Evolutionary conservation across 768 basidiomycete genomes (phyloP), one percentile per base, ranked within the genome.

Genomic region (Naganishia vaughanmartiniae): DNA sequence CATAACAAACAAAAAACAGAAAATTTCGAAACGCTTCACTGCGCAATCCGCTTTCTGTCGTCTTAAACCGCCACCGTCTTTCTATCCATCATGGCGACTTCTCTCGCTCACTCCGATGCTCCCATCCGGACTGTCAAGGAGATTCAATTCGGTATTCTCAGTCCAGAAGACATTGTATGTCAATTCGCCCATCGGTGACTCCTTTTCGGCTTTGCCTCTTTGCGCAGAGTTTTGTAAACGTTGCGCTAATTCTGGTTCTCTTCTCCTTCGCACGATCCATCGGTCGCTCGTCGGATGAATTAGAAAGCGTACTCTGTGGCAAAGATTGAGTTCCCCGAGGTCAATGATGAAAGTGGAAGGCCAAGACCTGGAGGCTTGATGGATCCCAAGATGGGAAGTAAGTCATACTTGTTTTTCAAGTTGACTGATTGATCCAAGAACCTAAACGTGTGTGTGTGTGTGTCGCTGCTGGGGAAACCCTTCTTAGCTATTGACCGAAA

Each of bases 291-390:
- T 55, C 33, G 34, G 46, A 48, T 51, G 31, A n/a, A 54, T 74
- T 82, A 96, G 94, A 98, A 99, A 93, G 95, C 94, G 28, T 91
- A 92, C 83, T 96, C 93, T 17, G 94, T 98, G 34, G 93, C 93
- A 73, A 95, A 97, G 85, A 92, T 98, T 76, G 96, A 98, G 84
- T 89, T 93, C 84, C 93, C 94, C 12, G 96, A 99, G 81, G 94
- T 97, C 71, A 94, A 95, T 89, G 96, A 99, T 76, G 96, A 99
- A 81, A 83, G 89, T 24, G 90, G 90, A 78, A 90, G 89, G 78
- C 91, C 92, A 30, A 97, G 96, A 84, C 84, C 88, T 30, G 93
- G 93, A 57, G 96, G 96, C 55, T 84, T 99, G 78, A 95, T 95
- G 90, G 96, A 99, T 83, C 92, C 94, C 63, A 88, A 92, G 71